Base-by-base conservation (phyloP, 78 protist species). In the Dictyostelium discoideum region DNA sequence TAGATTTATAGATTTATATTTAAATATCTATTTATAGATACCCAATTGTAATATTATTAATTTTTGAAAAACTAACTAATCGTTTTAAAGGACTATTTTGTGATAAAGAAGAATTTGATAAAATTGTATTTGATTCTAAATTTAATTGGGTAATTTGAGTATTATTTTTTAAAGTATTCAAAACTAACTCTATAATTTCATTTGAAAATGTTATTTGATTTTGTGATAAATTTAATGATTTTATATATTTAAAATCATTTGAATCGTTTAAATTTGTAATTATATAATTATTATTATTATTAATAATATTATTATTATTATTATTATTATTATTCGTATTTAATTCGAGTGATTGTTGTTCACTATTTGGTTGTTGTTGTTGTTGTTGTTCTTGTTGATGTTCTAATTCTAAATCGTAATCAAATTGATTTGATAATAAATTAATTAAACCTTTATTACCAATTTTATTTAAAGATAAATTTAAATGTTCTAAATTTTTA, bases 361-460 rank as follows among this genome's bases (percentile, higher is more conserved):
- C n/a, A n/a, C n/a, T n/a, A n/a, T n/a, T n/a, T n/a, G n/a, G 46
- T 29, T 74, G 46, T 74, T 74, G 46, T 32, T 74, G 46, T 74
- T 74, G 40, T 74, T 74, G 46, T 69, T 69, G 77, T 24, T 69
- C 40, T 10, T 26, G 81, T 37, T 74, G 46, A 1, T 74, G 46
- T 10, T 37, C n/a, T 16, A 37, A 18, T 74, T 24, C 44, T 26
- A n/a, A 37, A 48, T 48, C 72, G 22, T 37, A 24, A 29, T 42
- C 63, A 20, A 78, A 78, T 24, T 81, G 72, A 6, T 81, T 81
- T 29, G 72, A 81, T 78, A 78, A 74, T 79, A 79, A 79, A 79
- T 29, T 85, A 3, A 67, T 67, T 60, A 44, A 26, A 67, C 92
- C 92, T 29, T 69, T 57, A 48, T 85, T 85, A 22, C 84, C 82